A percentile compares a stretch with the other conserved stretches of the same genome.
phyloP scores from a whole-genome alignment of 257 asterid genomes.

The Jacaranda copaia region DNA sequence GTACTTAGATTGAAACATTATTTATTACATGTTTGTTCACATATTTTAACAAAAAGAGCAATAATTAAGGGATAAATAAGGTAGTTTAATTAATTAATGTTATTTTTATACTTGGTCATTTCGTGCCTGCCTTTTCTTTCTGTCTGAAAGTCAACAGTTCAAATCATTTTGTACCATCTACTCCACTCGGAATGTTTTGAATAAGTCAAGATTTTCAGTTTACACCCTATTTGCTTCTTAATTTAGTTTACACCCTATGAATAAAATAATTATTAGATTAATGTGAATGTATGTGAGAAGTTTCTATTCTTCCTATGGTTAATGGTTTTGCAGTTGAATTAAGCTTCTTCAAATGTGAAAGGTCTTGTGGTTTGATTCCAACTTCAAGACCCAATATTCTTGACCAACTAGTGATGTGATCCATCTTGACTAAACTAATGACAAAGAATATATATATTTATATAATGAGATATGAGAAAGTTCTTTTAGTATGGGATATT shows the following conservation, averaged over 20 bases:
- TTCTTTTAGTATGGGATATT: no score
- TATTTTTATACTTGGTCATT: background rate
- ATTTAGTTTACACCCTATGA: background rate
- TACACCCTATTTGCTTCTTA: conserved; percentile 33
- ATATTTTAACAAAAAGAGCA: background rate
- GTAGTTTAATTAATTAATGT: background rate
- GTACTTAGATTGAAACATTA: background rate
- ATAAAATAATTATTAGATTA: no score
- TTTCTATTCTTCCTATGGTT: background rate
- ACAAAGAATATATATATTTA: background rate
- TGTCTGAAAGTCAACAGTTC: conserved; percentile 55
- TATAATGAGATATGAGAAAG: no score
- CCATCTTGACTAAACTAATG: conserved; percentile 31
- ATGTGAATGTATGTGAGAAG: no score
- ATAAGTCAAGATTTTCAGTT: conserved; percentile 47
- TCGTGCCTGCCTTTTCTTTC: conserved; percentile 25
- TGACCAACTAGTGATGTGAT: conserved; percentile 35
- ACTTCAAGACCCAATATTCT: conserved; percentile 42
- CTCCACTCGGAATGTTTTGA: conserved; percentile 72
- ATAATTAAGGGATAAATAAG: background rate
- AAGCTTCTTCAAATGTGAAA: conserved; percentile 48
- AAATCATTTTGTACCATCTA: conserved; percentile 63
- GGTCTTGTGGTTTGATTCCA: conserved; percentile 45
- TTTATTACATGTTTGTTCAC: background rate
- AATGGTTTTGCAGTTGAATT: background rate